Evolutionary conservation across 495 filamentous ascomycete genomes (phyloP).

Genomic region (Chaetomidium leptoderma): DNA sequence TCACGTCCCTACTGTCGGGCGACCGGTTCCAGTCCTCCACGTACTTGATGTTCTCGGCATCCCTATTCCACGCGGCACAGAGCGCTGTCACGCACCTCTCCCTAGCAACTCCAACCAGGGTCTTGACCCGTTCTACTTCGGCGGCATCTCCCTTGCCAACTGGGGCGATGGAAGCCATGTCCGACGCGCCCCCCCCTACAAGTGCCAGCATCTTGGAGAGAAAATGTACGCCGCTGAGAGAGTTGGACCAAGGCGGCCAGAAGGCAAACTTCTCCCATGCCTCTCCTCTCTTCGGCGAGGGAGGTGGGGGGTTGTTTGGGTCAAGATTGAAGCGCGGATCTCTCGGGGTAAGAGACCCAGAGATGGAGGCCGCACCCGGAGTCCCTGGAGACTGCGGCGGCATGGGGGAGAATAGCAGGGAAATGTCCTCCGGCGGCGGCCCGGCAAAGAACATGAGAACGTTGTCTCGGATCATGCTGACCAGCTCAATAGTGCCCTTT

Average conservation of each 20-base stretch:
- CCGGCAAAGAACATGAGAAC: conserved; percentile 81
- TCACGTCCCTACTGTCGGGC: conserved; percentile 72
- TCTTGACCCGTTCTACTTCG: conserved; percentile 61
- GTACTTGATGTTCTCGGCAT: conserved; percentile 82
- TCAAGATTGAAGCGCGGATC: conserved; percentile 77
- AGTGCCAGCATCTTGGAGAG: conserved; percentile 73
- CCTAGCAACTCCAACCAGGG: conserved; percentile 68
- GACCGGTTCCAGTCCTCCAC: conserved; percentile 89
- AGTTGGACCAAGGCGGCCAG: conserved; percentile 91
- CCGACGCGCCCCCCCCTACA: conserved; percentile 77
- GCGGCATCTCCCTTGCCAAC: conserved; percentile 53
- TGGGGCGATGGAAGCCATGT: conserved; percentile 72
- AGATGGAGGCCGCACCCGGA: conserved; percentile 46
- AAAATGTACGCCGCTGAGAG: conserved; percentile 81
- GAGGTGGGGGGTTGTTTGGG: conserved; percentile 68
- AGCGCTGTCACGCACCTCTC: conserved; percentile 78
- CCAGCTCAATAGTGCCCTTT: conserved; percentile 71
- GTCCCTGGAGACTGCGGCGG: conserved; percentile 67
- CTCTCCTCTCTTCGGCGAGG: conserved; percentile 69
- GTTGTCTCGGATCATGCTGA: conserved; percentile 74
- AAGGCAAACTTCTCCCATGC: conserved; percentile 93
- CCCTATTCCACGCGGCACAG: conserved; percentile 80
- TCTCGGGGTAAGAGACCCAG: conserved; percentile 46
- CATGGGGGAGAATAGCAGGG: conserved; percentile 73
- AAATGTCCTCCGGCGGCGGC: conserved; percentile 84